phyloP scores from a whole-genome alignment of 805 yeast species.

The Barnettozyma siamensis region DNA sequence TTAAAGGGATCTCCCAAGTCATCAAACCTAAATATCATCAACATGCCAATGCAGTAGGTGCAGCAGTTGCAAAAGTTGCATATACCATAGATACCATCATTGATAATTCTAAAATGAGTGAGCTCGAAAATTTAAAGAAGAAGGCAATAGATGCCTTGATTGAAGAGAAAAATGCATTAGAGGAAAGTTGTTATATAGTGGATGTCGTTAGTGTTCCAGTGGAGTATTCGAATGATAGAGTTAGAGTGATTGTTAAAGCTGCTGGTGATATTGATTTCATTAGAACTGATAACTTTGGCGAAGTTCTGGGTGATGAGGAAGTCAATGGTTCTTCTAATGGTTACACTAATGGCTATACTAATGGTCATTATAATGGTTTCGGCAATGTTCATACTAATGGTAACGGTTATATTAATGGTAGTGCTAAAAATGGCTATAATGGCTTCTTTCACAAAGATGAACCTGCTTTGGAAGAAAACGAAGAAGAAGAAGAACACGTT shows the following conservation, averaged over 20 bases:
- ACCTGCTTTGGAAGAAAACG: background rate
- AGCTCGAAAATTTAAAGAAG: constrained; percentile 9
- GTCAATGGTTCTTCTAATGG: background rate
- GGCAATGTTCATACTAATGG: background rate
- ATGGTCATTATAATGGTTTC: background rate
- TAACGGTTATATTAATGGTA: background rate
- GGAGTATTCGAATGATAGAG: constrained; percentile 17
- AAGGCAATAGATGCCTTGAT: constrained; percentile 15
- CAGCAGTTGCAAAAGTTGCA: constrained; percentile 42
- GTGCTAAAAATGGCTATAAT: no score
- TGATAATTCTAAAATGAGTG: background rate
- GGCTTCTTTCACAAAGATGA: background rate
- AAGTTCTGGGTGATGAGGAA: no score
- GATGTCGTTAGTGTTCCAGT: constrained; percentile 19
- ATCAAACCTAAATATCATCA: constrained; percentile 36
- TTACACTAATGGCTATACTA: background rate
- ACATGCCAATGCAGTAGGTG: constrained; percentile 48
- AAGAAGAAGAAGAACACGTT: background rate
- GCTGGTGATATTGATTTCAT: constrained; percentile 10
- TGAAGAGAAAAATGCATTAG: constrained; percentile 9
- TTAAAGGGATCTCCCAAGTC: constrained; percentile 38
- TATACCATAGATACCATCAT: constrained; percentile 1
- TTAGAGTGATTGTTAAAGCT: constrained; percentile 17
- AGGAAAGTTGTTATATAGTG: constrained; percentile 12
- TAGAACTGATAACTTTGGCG: no score